phyloP scores from a whole-genome alignment of 495 filamentous ascomycete genomes.

The Neurospora terricola region DNA sequence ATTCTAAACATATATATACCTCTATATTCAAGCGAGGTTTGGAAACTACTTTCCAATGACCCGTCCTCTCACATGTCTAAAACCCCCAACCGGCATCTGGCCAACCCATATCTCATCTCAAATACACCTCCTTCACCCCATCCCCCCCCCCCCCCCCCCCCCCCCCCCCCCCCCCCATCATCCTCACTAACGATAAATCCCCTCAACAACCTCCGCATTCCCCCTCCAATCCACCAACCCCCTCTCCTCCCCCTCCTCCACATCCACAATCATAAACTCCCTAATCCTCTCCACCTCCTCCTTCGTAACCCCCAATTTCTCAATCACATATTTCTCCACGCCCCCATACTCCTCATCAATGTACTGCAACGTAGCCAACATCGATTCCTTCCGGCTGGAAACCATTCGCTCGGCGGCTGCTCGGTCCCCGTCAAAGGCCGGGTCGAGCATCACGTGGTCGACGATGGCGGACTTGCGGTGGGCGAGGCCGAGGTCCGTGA shows the following conservation, averaged over 20 bases:
- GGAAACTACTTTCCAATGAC: too few species aligned
- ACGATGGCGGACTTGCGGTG: conserved; percentile 34
- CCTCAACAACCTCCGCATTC: conserved; percentile 13
- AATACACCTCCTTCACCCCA: too few species aligned
- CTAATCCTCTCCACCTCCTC: conserved; percentile 40
- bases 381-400: conserved; percentile 39
- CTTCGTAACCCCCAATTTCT: conserved; percentile 40
- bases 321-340: conserved; percentile 43
- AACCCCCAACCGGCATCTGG: too few species aligned
- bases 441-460: conserved; percentile 30
- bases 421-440: conserved; percentile 32
- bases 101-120: too few species aligned
- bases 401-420: conserved; percentile 42
- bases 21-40: too few species aligned
- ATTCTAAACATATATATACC: neutral
- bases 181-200: neutral
- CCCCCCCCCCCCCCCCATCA: neutral
- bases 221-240: conserved; percentile 19
- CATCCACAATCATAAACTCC: conserved; percentile 34
- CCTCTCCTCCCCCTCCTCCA: conserved; percentile 11
- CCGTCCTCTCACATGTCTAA: too few species aligned
- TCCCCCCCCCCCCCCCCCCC: neutral
- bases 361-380: conserved; percentile 43
- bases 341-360: conserved; percentile 45
- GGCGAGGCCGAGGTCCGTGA: conserved; percentile 46